Evolutionary conservation across 495 filamentous ascomycete genomes (phyloP), one percentile per base, ranked within the genome.

Genomic region (Aspergillus cristatus): DNA sequence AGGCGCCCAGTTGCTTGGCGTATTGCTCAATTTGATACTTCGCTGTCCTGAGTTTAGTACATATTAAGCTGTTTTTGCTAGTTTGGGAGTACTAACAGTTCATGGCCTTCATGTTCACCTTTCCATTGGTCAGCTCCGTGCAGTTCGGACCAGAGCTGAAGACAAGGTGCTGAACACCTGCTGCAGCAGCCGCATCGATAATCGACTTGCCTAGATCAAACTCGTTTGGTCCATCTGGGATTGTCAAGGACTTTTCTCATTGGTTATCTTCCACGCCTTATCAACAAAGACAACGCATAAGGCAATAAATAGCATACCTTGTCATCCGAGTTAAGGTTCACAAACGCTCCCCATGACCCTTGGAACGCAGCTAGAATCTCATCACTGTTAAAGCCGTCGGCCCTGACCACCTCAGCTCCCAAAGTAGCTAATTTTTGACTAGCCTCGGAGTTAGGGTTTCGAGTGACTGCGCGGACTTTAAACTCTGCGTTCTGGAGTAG

Each of bases 351-450:
- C 54, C 52, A 60, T 11, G 45, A 44, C 2, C 44, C 48, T 13
- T 31, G 16, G 28, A 62, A 57, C 11, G 50, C 58, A 1, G 38
- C 15, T 4, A 44, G 7, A 20, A 62, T 47, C 14, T 48, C 22
- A 0, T 41, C 36, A 1, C 3, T 35, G 28, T 64, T 53, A 29
- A 68, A 55, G 6, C 70, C 53, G 41, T 74, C 54, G 18, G 50
- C 69, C 15, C 50, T 29, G 7, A 72, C 60, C 7, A 76, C 43
- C 24, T 75, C 68, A 16, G 67, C 67, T 7, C 74, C 75, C 28
- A 51, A 52, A 11, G 48, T 35, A 10, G 34, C 40, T 34, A 69
- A 57, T 0, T 53, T 49, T 41, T 60, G 46, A n/a, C 54, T 47
- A 20, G 59, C 63, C 5, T 59, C 45, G 18, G 68, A 71, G 3